Percentiles rank a stretch among this genome's conserved stretches.
Conservation (phyloP, 805 yeast species). For the Saturnispora mendoncae region DNA sequence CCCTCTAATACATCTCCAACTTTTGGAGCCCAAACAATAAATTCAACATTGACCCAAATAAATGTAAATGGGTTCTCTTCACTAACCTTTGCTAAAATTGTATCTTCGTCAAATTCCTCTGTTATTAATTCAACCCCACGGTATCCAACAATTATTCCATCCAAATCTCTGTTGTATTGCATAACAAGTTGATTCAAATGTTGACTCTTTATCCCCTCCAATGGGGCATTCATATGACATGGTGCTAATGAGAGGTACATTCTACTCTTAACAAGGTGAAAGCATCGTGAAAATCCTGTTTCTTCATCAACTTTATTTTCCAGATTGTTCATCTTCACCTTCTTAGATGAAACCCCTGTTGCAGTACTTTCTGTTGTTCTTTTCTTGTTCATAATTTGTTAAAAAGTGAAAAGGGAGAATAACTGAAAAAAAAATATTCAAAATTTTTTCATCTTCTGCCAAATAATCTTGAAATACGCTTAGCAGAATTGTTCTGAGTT, state of each 20-base stretch:
- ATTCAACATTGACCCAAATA: slow-evolving; percentile 76
- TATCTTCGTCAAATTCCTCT: slow-evolving; percentile 31
- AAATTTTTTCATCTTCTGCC: slow-evolving; percentile 1
- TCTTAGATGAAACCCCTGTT: not conserved
- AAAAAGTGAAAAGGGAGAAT: not conserved
- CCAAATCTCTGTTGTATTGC: slow-evolving; percentile 63
- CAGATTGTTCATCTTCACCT: not conserved
- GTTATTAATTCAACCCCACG: slow-evolving; percentile 48
- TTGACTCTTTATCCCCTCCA: slow-evolving; percentile 74
- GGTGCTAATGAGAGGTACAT: slow-evolving; percentile 89
- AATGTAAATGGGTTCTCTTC: slow-evolving; percentile 83
- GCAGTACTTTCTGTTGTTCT: not conserved
- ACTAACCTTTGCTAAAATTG: slow-evolving; percentile 55
- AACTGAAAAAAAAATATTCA: slow-evolving; percentile 1
- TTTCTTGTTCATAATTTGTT: not conserved
- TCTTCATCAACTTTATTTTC: slow-evolving; percentile 19
- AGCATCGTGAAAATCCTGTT: slow-evolving; percentile 55
- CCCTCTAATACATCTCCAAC: slow-evolving; percentile 87
- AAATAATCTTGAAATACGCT: slow-evolving; percentile 7
- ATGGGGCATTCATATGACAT: slow-evolving; percentile 53
- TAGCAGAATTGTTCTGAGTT: slow-evolving; percentile 9
- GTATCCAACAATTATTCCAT: slow-evolving; percentile 82
- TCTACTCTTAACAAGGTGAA: slow-evolving; percentile 48
- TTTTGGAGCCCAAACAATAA: slow-evolving; percentile 84
- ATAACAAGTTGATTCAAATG: slow-evolving; percentile 86